A percentile compares a stretch with the other conserved stretches of the same genome.
Conservation (phyloP, 2,329 filamentous ascomycete genomes). For the Cadophora malorum region DNA sequence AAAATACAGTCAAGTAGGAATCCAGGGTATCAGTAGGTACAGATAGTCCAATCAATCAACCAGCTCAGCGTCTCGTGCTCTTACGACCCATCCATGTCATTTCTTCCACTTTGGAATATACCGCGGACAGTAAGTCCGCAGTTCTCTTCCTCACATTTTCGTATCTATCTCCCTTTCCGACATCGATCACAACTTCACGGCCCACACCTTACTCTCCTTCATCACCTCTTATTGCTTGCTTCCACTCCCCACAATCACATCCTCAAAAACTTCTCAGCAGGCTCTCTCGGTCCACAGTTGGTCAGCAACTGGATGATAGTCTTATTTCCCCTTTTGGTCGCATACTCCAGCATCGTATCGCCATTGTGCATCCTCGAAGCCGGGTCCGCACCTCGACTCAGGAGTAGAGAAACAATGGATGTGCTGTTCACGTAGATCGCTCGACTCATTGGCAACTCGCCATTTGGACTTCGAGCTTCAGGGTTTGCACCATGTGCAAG, state of each 20-base stretch:
- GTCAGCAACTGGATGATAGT: constrained; percentile 21
- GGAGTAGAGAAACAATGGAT: constrained; percentile 25
- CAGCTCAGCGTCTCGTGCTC: too few relatives aligned
- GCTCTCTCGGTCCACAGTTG: constrained; percentile 12
- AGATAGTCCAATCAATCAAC: neutral
- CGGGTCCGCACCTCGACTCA: constrained; percentile 25
- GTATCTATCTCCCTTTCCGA: too few relatives aligned
- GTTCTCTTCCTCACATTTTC: too few relatives aligned
- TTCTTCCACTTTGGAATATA: too few relatives aligned
- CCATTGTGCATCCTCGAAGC: constrained; percentile 19
- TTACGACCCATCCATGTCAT: too few relatives aligned
- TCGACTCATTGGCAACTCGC: constrained; percentile 27
- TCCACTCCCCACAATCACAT: neutral
- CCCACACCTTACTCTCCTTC: too few relatives aligned
- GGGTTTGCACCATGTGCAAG: constrained; percentile 27
- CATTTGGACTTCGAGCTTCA: constrained; percentile 17
- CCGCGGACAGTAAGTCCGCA: too few relatives aligned
- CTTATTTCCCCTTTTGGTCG: constrained; percentile 21
- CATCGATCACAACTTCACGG: too few relatives aligned
- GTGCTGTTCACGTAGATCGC: constrained; percentile 23
- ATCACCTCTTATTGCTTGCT: too few relatives aligned
- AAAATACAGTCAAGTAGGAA: neutral
- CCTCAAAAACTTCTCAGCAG: neutral
- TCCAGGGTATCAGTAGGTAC: neutral
- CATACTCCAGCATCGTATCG: constrained; percentile 25